Evolutionary conservation across 768 basidiomycete species (phyloP).

Genomic region (Pulveroboletus sp.): DNA sequence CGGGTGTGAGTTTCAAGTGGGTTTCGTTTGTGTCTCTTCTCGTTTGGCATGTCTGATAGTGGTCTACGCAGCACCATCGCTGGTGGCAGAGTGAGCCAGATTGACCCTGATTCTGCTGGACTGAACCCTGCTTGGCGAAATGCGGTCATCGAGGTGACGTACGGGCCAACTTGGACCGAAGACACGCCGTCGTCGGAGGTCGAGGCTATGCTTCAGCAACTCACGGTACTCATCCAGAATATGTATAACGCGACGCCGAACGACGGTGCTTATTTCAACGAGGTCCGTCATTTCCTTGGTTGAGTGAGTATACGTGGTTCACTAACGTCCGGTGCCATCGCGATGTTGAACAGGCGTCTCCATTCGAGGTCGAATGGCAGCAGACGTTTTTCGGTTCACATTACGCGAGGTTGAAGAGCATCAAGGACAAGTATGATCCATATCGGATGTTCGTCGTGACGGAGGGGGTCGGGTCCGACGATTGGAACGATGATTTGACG

Average conservation of each 20-base stretch:
- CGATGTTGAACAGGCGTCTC: constrained; percentile 34
- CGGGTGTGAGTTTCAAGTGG: neutral
- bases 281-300: constrained; percentile 26
- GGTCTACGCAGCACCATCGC: constrained; percentile 33
- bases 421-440: constrained; percentile 46
- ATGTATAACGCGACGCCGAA: constrained; percentile 28
- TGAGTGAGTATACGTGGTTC: neutral
- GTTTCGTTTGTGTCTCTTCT: neutral
- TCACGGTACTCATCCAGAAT: constrained; percentile 4
- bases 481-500: constrained; percentile 37
- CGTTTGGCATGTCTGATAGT: constrained; percentile 2
- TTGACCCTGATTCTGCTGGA: constrained; percentile 35
- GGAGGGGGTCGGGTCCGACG: constrained; percentile 46
- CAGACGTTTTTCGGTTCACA: constrained; percentile 46
- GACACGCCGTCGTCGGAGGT: constrained; percentile 13
- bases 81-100: constrained; percentile 40
- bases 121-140: constrained; percentile 47
- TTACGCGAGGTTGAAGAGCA: constrained; percentile 34
- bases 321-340: neutral
- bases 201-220: constrained; percentile 1
- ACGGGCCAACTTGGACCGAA: constrained; percentile 17
- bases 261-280: constrained; percentile 45
- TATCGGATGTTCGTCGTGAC: constrained; percentile 40
- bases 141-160: constrained; percentile 22
- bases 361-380: constrained; percentile 38